Evolutionary conservation across 768 basidiomycete genomes (phyloP).

Genomic region (Tricholoma bakamatsutake): DNA sequence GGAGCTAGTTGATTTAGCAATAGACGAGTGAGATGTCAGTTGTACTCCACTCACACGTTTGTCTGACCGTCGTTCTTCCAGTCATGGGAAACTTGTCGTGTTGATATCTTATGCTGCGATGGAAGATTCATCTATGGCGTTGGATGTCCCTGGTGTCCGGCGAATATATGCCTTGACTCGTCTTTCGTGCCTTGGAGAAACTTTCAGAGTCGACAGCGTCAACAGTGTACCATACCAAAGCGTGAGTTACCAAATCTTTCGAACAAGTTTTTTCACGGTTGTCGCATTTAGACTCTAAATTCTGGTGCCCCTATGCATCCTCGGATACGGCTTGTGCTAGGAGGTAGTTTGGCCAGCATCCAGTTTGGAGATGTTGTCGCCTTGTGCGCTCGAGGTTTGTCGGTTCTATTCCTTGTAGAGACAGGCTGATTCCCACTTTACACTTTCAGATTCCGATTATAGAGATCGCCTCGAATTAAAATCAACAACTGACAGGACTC

Average conservation of each 20-base stretch:
- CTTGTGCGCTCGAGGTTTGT: conserved; percentile 58
- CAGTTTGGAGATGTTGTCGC: conserved; percentile 78
- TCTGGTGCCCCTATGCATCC: conserved; percentile 71
- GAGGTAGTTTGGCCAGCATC: conserved; percentile 53
- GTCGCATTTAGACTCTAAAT: conserved; percentile 44
- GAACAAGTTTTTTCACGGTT: not conserved
- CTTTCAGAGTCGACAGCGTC: conserved; percentile 42
- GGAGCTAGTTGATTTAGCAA: conserved; percentile 65
- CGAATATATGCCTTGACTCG: conserved; percentile 61
- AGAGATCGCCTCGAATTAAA: conserved; percentile 70
- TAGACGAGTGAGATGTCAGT: conserved; percentile 42
- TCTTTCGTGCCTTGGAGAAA: conserved; percentile 35
- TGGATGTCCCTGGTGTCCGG: conserved; percentile 41
- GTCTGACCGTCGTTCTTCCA: conserved; percentile 11
- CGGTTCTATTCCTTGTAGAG: not conserved
- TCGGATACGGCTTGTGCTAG: conserved; percentile 53
- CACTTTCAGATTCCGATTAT: conserved; percentile 55
- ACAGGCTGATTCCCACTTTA: not conserved
- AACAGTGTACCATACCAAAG: conserved; percentile 71
- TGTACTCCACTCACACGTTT: not conserved
- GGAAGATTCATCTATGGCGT: conserved; percentile 33
- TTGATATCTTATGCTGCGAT: conserved; percentile 63
- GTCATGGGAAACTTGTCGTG: conserved; percentile 51
- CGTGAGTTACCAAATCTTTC: conserved; percentile 34
- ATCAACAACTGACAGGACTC: conserved; percentile 56